A percentile compares a stretch with the other conserved stretches of the same genome.
Conservation (phyloP, 78 protist genomes). For the Guillardia theta region DNA sequence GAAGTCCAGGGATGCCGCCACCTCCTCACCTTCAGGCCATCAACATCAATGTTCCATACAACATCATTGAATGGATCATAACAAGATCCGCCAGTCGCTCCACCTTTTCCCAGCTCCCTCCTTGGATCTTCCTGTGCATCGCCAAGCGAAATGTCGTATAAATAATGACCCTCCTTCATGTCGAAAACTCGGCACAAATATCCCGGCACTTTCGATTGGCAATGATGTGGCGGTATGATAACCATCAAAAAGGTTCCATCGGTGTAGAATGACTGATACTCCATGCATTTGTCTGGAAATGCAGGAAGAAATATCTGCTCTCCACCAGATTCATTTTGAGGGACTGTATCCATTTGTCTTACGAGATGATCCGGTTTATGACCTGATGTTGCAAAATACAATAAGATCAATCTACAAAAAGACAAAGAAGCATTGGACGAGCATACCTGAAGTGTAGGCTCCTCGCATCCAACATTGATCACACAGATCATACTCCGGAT, state of each 20-base stretch:
- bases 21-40: not conserved
- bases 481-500: not conserved
- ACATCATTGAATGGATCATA: not conserved
- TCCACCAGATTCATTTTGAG: not conserved
- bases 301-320: not conserved
- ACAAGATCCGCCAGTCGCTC: not conserved
- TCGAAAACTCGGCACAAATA: not conserved
- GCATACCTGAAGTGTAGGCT: no score
- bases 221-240: not conserved
- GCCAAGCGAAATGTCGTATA: not conserved
- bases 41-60: not conserved
- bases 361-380: not conserved
- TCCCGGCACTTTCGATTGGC: not conserved
- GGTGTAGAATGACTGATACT: constrained; percentile 9
- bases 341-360: not conserved
- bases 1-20: constrained; percentile 15
- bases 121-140: not conserved
- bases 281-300: constrained; percentile 3
- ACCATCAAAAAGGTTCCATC: not conserved
- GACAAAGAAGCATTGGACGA: no score
- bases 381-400: not conserved
- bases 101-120: not conserved
- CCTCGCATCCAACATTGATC: constrained; percentile 7
- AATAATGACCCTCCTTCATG: not conserved
- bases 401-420: no score